Base-by-base conservation (phyloP, 2,329 filamentous ascomycete genomes). In the Ophiostoma populinum region DNA sequence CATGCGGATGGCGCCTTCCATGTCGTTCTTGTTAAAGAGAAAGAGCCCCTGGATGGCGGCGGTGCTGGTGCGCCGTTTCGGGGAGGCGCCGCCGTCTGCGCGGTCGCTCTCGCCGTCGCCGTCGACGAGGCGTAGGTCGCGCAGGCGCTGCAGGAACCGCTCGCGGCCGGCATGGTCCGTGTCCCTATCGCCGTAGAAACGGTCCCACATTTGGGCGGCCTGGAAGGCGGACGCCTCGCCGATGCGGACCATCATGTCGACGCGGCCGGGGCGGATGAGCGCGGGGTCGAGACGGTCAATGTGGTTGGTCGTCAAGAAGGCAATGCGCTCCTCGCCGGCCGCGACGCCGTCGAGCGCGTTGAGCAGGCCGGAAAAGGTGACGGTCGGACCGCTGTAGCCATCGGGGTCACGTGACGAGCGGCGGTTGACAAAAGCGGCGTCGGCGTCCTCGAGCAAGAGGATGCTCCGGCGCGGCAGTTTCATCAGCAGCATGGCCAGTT, bases 291-390 rank as follows among this genome's bases (percentile, higher is more conserved):
- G 67, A 26, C 82, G 70, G 45, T 94, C 85, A 24, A 93, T 74
- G 49, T 94, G 83, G 49, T 98, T 98, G 15, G 87, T 92, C 2
- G 90, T 98, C 42, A 92, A 63, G 55, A 98, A 93, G 1, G 92
- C 75, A 42, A 98, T 80, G 35, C 90, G 72, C 59, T 95, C 87
- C 52, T 95, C 90, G 10, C 85, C 82, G 34, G 86, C 92, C 6
- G 85, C 85, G n/a, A 95, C 74, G 2, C 90, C 90, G 43, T 98
- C 90, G 11, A 87, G 55, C 0, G 80, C 79, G 48, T 86, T 86
- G 24, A 95, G 61, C 15, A 95, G 60, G 0, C 87, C 87, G 0
- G 87, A 95, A 49, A 94, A 95, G 0, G 90, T 98, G 17, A 94
- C 86, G 13, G 80, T 90, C 2, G 81, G 77, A 18, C 86, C 86